These are phyloP conservation scores for Tricholoma matsutake DNA, from an alignment of 768 basidiomycete genomes.

Conservation along the genomic window DNA sequence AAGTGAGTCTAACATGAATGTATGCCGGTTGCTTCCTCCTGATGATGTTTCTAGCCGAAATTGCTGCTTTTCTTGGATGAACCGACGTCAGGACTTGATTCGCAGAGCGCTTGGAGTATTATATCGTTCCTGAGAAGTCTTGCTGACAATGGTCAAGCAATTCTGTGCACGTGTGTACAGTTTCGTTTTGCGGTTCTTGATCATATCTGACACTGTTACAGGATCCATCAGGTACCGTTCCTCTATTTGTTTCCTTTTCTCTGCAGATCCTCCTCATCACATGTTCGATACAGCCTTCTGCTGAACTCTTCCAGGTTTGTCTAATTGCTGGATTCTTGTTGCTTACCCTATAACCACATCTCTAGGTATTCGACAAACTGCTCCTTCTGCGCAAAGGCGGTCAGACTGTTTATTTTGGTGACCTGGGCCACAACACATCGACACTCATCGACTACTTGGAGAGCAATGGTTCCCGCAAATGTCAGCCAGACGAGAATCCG, in stretches of 20 bases:
- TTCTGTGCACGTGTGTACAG: conserved; percentile 74
- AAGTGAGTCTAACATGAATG: neutral
- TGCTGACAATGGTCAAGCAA: conserved; percentile 80
- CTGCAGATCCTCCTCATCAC: neutral
- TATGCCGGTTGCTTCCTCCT: neutral
- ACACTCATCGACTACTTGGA: conserved; percentile 77
- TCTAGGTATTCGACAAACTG: conserved; percentile 64
- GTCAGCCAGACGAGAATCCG: conserved; percentile 73
- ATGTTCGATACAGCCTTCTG: conserved; percentile 60
- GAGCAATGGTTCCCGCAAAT: conserved; percentile 58
- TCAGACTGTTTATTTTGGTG: conserved; percentile 69
- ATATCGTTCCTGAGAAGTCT: conserved; percentile 71
- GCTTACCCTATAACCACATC: neutral
- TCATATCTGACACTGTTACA: conserved; percentile 11
- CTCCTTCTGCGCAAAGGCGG: conserved; percentile 80
- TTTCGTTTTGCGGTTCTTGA: neutral
- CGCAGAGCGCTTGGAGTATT: conserved; percentile 85
- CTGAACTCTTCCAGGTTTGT: conserved; percentile 70
- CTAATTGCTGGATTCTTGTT: neutral
- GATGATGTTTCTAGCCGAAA: conserved; percentile 51
- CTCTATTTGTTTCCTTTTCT: neutral
- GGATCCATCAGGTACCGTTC: conserved; percentile 41
- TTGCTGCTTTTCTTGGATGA: conserved; percentile 76
- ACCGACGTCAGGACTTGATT: conserved; percentile 46
- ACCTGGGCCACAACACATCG: conserved; percentile 59